These are phyloP conservation scores for Pisolithus microcarpus DNA, from an alignment of 768 basidiomycete genomes.

Conservation along the genomic window DNA sequence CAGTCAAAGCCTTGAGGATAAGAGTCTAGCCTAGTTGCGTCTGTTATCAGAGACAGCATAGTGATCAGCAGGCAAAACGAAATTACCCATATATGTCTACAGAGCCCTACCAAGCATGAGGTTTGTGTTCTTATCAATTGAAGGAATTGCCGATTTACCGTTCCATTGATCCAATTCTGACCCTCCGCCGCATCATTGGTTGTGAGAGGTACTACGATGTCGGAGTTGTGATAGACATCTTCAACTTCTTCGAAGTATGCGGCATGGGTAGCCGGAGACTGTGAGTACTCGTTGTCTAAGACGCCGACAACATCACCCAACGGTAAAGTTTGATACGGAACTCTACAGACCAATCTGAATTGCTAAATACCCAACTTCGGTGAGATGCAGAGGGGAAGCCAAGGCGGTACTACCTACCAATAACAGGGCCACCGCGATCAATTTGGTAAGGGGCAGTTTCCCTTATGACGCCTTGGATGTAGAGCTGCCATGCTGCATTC, in stretches of 20 bases:
- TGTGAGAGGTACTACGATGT: conserved; percentile 63
- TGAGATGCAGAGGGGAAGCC: conserved; percentile 2
- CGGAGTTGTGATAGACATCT: conserved; percentile 43
- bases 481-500: conserved; percentile 62
- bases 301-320: neutral
- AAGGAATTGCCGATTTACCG: conserved; percentile 32
- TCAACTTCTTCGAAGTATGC: conserved; percentile 63
- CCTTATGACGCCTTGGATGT: conserved; percentile 59
- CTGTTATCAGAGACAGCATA: neutral
- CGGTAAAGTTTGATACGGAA: neutral
- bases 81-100: conserved; percentile 62
- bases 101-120: conserved; percentile 40
- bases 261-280: conserved; percentile 35
- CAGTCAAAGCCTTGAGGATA: conserved; percentile 82
- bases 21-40: conserved; percentile 43
- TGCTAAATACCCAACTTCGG: conserved; percentile 25
- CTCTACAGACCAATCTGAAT: conserved; percentile 45
- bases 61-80: neutral
- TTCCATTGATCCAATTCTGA: conserved; percentile 63
- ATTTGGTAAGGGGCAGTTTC: conserved; percentile 62
- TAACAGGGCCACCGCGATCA: conserved; percentile 64
- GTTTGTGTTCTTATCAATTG: neutral
- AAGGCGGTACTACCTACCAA: conserved; percentile 37
- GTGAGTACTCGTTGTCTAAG: conserved; percentile 70
- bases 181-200: conserved; percentile 63